These are phyloP conservation scores for Curvularia spicifera DNA, from an alignment of 2,329 filamentous ascomycete species.

Conservation along the genomic window DNA sequence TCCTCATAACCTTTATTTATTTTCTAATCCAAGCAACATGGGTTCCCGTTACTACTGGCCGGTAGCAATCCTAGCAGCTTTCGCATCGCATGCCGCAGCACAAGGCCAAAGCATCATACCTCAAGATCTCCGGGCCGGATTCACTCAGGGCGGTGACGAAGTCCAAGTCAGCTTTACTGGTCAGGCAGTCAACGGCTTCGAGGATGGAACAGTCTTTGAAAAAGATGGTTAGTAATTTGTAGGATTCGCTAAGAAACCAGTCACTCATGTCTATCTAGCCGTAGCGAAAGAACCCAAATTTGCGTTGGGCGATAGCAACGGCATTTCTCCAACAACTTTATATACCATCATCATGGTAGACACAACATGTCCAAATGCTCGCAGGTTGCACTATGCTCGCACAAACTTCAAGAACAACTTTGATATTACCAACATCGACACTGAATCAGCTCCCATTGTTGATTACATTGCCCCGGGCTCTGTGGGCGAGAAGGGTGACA, in stretches of 20 bases:
- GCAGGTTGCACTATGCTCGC: conserved; percentile 41
- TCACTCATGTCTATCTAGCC: conserved; percentile 24
- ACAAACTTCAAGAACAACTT: conserved; percentile 42
- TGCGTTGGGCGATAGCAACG: conserved; percentile 44
- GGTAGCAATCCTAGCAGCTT: not conserved
- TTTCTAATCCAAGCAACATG: conserved; percentile 18
- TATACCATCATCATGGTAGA: conserved; percentile 45
- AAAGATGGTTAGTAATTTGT: conserved; percentile 29
- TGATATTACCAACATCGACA: conserved; percentile 36
- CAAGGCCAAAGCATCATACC: conserved; percentile 26
- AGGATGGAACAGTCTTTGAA: conserved; percentile 35
- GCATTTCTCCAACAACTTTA: conserved; percentile 33
- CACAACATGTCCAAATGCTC: conserved; percentile 38
- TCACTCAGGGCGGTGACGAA: conserved; percentile 22
- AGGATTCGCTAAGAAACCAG: not conserved
- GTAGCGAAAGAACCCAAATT: conserved; percentile 41
- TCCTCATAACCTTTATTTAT: not conserved
- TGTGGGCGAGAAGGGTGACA: conserved; percentile 40
- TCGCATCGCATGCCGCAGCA: conserved; percentile 12
- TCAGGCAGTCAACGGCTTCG: conserved; percentile 38
- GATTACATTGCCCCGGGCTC: conserved; percentile 43
- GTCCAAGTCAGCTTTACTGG: conserved; percentile 41
- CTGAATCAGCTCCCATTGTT: conserved; percentile 22
- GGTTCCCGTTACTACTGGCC: conserved; percentile 16
- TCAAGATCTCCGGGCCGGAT: conserved; percentile 28